Evolutionary conservation across 495 filamentous ascomycete species (phyloP).

Genomic region (Acidomyces sp.): DNA sequence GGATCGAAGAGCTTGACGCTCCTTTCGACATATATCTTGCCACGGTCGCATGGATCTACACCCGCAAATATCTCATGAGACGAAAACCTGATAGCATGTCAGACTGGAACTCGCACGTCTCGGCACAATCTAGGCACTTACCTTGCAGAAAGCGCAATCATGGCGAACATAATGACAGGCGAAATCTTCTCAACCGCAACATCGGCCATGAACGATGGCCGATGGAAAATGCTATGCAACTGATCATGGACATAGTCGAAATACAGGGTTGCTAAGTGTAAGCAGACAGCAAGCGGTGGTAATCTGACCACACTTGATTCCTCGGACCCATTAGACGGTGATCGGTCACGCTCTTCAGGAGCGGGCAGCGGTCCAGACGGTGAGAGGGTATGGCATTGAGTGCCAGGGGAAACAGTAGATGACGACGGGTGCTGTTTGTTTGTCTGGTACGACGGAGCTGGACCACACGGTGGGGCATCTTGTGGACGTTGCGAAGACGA

Average conservation of each 20-base stretch:
- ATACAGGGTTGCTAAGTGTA: not conserved
- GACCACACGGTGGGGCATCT: too few species aligned
- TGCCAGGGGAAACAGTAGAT: too few species aligned
- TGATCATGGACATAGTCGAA: slow-evolving; percentile 3
- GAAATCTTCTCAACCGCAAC: not conserved
- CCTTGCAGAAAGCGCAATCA: not conserved
- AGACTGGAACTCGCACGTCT: not conserved
- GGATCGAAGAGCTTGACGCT: not conserved
- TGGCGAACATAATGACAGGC: not conserved
- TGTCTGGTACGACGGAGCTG: too few species aligned
- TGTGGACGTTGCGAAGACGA: not conserved
- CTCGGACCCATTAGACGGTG: too few species aligned
- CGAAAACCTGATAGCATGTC: not conserved
- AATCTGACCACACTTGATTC: not conserved
- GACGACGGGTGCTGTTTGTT: too few species aligned
- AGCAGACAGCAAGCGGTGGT: not conserved
- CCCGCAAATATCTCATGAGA: not conserved
- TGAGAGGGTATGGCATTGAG: too few species aligned
- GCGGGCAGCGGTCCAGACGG: too few species aligned
- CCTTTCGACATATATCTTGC: not conserved
- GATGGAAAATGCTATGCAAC: not conserved
- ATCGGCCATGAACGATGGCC: slow-evolving; percentile 1
- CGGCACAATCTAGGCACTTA: not conserved
- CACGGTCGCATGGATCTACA: not conserved
- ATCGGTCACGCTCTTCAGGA: too few species aligned